Conservation (phyloP, 116 monocot species). For the Phalaenopsis hybrid region DNA sequence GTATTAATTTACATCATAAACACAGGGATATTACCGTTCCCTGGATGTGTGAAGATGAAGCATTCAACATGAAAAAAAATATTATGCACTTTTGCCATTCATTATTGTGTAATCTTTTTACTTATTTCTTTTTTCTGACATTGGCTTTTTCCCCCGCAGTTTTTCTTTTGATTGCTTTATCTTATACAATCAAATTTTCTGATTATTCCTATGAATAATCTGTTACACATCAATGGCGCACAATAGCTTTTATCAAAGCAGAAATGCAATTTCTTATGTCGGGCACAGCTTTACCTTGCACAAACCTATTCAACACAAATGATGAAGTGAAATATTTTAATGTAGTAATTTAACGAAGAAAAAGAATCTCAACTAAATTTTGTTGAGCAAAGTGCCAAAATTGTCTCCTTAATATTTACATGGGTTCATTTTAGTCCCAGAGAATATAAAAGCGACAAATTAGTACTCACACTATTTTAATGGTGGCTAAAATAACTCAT, state of each 20-base stretch:
- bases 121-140: neutral
- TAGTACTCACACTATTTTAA: too few species aligned
- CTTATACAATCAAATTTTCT: neutral
- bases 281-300: neutral
- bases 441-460: too few species aligned
- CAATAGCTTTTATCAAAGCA: neutral
- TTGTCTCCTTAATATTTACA: too few species aligned
- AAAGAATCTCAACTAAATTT: neutral
- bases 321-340: neutral
- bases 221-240: neutral
- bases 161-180: neutral
- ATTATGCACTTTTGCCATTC: neutral
- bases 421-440: too few species aligned
- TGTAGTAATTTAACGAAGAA: neutral
- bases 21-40: neutral
- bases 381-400: neutral
- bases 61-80: neutral
- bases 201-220: neutral
- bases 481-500: too few species aligned
- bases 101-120: too few species aligned
- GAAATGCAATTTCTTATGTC: neutral
- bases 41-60: neutral
- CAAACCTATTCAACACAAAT: neutral
- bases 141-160: neutral
- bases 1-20: slow-evolving; percentile 21